Conservation (phyloP, 176 grass and related monocot species). For the Chrysopogon serrulatus region DNA sequence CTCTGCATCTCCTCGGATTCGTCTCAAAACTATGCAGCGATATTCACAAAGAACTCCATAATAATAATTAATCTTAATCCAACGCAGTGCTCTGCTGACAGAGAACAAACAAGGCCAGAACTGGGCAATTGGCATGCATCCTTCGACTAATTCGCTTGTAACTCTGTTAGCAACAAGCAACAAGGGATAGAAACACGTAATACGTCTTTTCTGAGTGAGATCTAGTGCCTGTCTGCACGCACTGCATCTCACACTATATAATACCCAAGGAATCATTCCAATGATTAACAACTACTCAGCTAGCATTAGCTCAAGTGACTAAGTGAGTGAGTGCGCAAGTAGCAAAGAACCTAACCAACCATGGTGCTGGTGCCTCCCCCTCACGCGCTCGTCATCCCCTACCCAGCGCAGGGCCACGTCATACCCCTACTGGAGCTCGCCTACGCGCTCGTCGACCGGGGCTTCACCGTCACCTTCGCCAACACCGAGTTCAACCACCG, state of each 20-base stretch:
- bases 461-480: constrained; percentile 56
- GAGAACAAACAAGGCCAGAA: neutral
- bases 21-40: constrained; percentile 8
- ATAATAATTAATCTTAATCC: neutral
- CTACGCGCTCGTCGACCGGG: constrained; percentile 32
- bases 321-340: neutral
- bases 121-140: neutral
- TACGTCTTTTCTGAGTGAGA: neutral
- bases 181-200: neutral
- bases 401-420: constrained; percentile 64
- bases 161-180: neutral
- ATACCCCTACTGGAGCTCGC: constrained; percentile 54
- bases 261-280: neutral
- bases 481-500: constrained; percentile 61
- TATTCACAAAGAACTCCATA: neutral
- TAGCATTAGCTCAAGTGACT: neutral
- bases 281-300: neutral
- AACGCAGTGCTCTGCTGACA: neutral
- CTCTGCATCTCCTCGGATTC: neutral
- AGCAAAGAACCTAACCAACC: neutral
- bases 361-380: neutral
- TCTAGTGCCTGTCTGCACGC: neutral
- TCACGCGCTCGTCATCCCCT: constrained; percentile 47
- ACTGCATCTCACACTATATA: neutral
- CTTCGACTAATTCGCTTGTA: no score